phyloP scores from a whole-genome alignment of 495 filamentous ascomycete genomes.

The Penicillium coffeae region DNA sequence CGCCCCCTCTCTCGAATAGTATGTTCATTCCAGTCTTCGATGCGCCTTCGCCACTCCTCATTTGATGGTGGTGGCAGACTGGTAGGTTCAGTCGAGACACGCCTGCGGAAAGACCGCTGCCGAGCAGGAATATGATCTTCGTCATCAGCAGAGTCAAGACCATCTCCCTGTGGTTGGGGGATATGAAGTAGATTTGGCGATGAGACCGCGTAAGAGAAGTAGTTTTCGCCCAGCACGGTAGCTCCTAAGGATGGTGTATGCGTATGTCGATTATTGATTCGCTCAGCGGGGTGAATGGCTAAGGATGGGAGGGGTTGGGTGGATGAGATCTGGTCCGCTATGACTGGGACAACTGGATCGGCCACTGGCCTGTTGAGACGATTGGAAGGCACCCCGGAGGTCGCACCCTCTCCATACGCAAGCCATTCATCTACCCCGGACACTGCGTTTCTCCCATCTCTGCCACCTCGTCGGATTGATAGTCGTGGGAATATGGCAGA shows the following conservation, averaged over 20 bases:
- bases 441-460: constrained; percentile 16
- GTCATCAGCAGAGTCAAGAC: constrained; percentile 18
- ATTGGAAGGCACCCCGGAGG: not conserved
- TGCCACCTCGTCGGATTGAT: constrained; percentile 21
- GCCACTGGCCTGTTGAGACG: constrained; percentile 3
- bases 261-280: constrained; percentile 9
- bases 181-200: constrained; percentile 37
- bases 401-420: not conserved
- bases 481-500: constrained; percentile 29
- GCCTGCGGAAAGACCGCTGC: constrained; percentile 25
- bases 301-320: constrained; percentile 13
- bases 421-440: not conserved
- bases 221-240: constrained; percentile 22
- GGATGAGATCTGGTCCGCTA: constrained; percentile 6
- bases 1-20: constrained; percentile 38
- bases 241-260: constrained; percentile 18
- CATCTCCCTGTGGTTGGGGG: constrained; percentile 16
- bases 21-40: constrained; percentile 43
- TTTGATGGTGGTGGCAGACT: constrained; percentile 30
- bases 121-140: constrained; percentile 20
- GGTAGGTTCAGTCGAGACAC: constrained; percentile 37
- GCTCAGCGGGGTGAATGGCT: constrained; percentile 16
- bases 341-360: constrained; percentile 5
- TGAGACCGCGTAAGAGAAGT: constrained; percentile 36
- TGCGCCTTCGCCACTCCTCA: constrained; percentile 41